phyloP scores from a whole-genome alignment of 208 protist species.

The Crithidia fasciculata region DNA sequence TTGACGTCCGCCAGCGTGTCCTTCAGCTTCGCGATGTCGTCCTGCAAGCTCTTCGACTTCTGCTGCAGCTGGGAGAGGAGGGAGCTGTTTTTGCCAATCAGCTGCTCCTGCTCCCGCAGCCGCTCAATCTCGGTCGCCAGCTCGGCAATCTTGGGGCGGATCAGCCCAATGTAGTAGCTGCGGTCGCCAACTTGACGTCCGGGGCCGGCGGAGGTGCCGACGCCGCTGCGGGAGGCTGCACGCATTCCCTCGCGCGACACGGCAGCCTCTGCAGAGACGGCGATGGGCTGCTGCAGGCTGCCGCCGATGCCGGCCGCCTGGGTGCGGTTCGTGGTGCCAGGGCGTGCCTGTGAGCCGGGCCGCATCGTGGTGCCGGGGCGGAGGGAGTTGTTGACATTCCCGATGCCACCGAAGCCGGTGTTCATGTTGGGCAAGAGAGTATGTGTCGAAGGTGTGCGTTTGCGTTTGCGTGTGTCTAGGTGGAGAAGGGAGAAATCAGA shows the following conservation, averaged over 20 bases:
- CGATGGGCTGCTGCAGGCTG: slow-evolving; percentile 82
- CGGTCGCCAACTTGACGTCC: slow-evolving; percentile 89
- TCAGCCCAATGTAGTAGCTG: slow-evolving; percentile 91
- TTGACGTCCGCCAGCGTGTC: slow-evolving; percentile 81
- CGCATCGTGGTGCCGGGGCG: slow-evolving; percentile 80
- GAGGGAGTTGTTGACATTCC: slow-evolving; percentile 44
- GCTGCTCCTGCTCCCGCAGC: slow-evolving; percentile 85
- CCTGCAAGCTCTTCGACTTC: slow-evolving; percentile 64
- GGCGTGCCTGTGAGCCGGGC: slow-evolving; percentile 69
- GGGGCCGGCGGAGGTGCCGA: slow-evolving; percentile 72
- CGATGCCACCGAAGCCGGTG: slow-evolving; percentile 17
- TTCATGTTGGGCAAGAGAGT: slow-evolving; percentile 4
- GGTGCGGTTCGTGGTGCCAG: slow-evolving; percentile 58
- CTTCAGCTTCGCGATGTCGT: slow-evolving; percentile 84
- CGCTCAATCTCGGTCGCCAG: slow-evolving; percentile 88
- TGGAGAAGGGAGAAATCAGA: no score
- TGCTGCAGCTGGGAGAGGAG: slow-evolving; percentile 82
- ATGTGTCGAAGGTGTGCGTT: no score
- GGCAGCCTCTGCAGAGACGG: slow-evolving; percentile 65
- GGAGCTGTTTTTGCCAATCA: slow-evolving; percentile 79
- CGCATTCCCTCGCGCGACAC: slow-evolving; percentile 88
- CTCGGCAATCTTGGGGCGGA: slow-evolving; percentile 88
- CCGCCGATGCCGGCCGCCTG: slow-evolving; percentile 80
- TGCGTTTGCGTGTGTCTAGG: no score
- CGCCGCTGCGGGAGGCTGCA: slow-evolving; percentile 69